phyloP scores from a whole-genome alignment of 805 yeast species.

The Lachancea sp. region DNA sequence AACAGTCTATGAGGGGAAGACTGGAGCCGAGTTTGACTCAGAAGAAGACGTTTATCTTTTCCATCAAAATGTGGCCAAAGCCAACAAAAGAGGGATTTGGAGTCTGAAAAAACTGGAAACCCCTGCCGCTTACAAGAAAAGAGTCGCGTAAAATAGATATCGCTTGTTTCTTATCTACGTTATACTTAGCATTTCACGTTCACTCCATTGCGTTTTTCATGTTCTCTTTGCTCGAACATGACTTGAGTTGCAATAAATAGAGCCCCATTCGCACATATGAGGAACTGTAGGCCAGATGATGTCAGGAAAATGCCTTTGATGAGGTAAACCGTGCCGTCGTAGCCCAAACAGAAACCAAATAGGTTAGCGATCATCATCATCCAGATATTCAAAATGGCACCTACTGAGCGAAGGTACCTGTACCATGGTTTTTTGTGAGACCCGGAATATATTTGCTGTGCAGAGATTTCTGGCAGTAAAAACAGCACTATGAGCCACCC shows the following conservation, averaged over 20 bases:
- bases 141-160: conserved; percentile 24
- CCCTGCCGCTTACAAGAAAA: conserved; percentile 73
- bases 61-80: conserved; percentile 57
- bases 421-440: conserved; percentile 55
- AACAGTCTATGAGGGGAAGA: conserved; percentile 77
- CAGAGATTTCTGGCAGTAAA: conserved; percentile 75
- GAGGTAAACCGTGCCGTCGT: conserved; percentile 70
- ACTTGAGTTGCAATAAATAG: conserved; percentile 83
- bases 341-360: conserved; percentile 90
- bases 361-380: conserved; percentile 96
- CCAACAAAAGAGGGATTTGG: conserved; percentile 64
- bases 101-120: conserved; percentile 47
- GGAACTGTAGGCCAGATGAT: conserved; percentile 55
- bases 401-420: conserved; percentile 75
- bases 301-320: conserved; percentile 70
- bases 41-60: conserved; percentile 51
- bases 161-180: neutral
- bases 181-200: conserved; percentile 56
- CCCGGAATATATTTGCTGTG: conserved; percentile 39
- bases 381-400: conserved; percentile 89
- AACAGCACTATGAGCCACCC: conserved; percentile 92
- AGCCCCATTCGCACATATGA: conserved; percentile 52
- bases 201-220: conserved; percentile 77
- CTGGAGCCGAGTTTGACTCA: conserved; percentile 82
- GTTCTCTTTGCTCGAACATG: conserved; percentile 88